Evolutionary conservation across 331 rosid species (phyloP), one percentile per base, ranked within the genome.

Genomic region (Ulmus americana): DNA sequence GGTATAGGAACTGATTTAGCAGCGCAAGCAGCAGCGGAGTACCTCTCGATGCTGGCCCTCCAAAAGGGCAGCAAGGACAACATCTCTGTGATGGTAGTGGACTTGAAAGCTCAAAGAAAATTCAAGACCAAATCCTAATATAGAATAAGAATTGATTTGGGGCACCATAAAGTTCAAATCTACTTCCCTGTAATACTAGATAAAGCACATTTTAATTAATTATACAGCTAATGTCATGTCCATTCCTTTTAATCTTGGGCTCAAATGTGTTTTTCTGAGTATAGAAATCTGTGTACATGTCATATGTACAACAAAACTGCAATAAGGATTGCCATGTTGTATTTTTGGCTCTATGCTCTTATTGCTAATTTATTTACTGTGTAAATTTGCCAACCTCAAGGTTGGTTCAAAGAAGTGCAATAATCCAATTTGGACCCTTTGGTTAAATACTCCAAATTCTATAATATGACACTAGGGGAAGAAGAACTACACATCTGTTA

Each of bases 61-160:
- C 88, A 83, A 63, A 80, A 68, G 76, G 88, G 88, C 59, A 83
- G 88, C 85, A 80, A 68, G 59, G 88, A 83, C 71, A 83, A 83
- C 73, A 80, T 83, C 48, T 83, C 88, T 38, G 79, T 83, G 68
- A 70, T 80, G 44, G 76, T 83, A 68, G 85, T 83, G 66, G 88
- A 83, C 79, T 69, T 83, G 73, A 83, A 83, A 66, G 79, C 81
- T 57, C 84, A 77, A 62, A 77, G 88, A 64, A 83, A 80, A 67
- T 79, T 83, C 74, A 83, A 79, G 79, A 71, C 55, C 72, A 83
- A 77, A 75, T 67, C 82, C 35, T 79, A 61, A 74, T 22, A 40
- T 58, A 51, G 8, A 12, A 42, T 13, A 61, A 16, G 39, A 20
- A 52, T 3, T 3, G 16, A 46, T 41, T 55, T 38, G 68, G 20